These are phyloP conservation scores for Noccaea caerulescens DNA, from an alignment of 345 rosid genomes.

Conservation along the genomic window DNA sequence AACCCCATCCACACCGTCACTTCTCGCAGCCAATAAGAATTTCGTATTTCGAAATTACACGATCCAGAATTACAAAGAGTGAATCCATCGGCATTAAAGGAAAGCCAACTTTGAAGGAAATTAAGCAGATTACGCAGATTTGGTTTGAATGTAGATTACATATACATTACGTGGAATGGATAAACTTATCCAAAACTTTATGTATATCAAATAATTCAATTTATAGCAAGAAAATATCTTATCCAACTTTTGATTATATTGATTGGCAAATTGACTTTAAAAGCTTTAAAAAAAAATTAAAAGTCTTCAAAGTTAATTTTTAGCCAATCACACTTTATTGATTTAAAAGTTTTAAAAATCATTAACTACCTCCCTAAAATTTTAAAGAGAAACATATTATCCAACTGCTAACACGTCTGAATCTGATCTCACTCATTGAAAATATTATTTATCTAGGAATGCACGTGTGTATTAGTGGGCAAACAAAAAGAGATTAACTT, in stretches of 20 bases:
- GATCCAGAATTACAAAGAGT: conserved; percentile 9
- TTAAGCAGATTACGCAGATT: neutral
- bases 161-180: neutral
- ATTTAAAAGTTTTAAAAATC: too few relatives aligned
- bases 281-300: too few relatives aligned
- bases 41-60: neutral
- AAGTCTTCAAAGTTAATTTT: too few relatives aligned
- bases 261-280: too few relatives aligned
- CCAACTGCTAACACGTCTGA: neutral
- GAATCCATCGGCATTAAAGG: conserved; percentile 17
- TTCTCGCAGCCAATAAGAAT: conserved; percentile 16
- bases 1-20: conserved; percentile 22
- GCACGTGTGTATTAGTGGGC: conserved; percentile 21
- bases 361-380: too few relatives aligned
- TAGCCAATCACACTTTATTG: too few relatives aligned
- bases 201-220: conserved; percentile 7
- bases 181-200: neutral
- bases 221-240: neutral
- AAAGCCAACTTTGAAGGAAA: neutral
- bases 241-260: neutral
- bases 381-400: conserved; percentile 6
- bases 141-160: conserved; percentile 11
- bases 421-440: neutral
- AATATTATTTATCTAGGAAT: neutral
- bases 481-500: neutral